These are phyloP conservation scores for Chenopodium formosanum DNA, from an alignment of 148 eudicot genomes.

Conservation along the genomic window DNA sequence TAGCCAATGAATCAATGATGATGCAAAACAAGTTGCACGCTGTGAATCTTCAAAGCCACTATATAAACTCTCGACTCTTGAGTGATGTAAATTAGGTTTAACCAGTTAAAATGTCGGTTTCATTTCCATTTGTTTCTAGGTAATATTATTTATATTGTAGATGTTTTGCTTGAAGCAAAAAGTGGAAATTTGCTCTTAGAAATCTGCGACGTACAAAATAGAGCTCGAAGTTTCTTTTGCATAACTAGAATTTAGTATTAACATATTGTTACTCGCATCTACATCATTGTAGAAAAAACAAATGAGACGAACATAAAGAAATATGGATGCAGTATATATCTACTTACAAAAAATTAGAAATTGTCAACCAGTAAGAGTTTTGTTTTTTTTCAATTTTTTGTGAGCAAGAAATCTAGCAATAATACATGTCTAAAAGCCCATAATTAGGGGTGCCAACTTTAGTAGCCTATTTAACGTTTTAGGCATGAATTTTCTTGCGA, in stretches of 20 bases:
- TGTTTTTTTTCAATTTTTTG: too few species aligned
- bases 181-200: slow-evolving; percentile 1
- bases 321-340: too few species aligned
- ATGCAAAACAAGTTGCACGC: neutral
- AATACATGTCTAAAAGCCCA: slow-evolving; percentile 22
- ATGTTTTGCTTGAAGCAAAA: neutral
- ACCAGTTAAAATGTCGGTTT: slow-evolving; percentile 13
- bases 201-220: too few species aligned
- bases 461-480: slow-evolving; percentile 30
- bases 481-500: slow-evolving; percentile 46
- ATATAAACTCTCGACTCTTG: neutral
- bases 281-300: too few species aligned
- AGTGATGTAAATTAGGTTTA: slow-evolving; percentile 27
- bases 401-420: too few species aligned
- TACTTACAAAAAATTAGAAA: too few species aligned
- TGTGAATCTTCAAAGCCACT: neutral
- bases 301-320: too few species aligned
- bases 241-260: too few species aligned
- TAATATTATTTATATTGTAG: slow-evolving; percentile 12
- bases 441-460: slow-evolving; percentile 26
- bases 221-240: too few species aligned
- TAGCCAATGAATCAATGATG: slow-evolving; percentile 29
- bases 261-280: too few species aligned
- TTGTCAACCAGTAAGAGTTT: too few species aligned
- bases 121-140: neutral